These are phyloP conservation scores for Ogataea ganodermae DNA, from an alignment of 805 yeast species.

Conservation along the genomic window DNA sequence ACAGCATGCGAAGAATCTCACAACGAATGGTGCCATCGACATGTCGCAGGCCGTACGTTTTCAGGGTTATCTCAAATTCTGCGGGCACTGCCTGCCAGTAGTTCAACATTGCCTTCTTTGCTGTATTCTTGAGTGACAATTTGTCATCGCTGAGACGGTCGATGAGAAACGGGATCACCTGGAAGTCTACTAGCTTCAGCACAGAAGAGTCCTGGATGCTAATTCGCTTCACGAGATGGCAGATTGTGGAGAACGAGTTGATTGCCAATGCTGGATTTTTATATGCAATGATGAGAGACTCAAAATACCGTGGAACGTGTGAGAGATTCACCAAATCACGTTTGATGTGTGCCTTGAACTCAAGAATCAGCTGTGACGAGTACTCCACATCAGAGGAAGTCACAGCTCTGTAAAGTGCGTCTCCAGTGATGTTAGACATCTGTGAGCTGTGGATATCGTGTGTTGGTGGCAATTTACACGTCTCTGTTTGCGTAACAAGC, in stretches of 20 bases:
- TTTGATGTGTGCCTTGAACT: constrained; percentile 56
- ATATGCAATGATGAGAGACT: constrained; percentile 48
- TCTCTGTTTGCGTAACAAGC: neutral
- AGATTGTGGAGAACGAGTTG: constrained; percentile 51
- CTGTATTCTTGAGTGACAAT: constrained; percentile 40
- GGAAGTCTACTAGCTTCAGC: constrained; percentile 43
- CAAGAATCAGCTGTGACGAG: constrained; percentile 29
- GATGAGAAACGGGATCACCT: constrained; percentile 54
- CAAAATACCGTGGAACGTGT: constrained; percentile 52
- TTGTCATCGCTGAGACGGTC: constrained; percentile 46
- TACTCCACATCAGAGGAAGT: constrained; percentile 20
- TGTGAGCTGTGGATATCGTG: neutral
- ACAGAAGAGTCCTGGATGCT: constrained; percentile 55
- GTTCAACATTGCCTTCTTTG: constrained; percentile 52
- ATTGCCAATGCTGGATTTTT: constrained; percentile 42
- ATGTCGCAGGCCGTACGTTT: constrained; percentile 45
- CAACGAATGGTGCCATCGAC: constrained; percentile 40
- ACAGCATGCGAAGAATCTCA: constrained; percentile 48
- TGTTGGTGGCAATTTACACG: neutral
- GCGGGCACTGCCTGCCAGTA: constrained; percentile 56
- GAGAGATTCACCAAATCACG: constrained; percentile 53
- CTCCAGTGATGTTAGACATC: constrained; percentile 28
- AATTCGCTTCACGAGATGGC: constrained; percentile 59
- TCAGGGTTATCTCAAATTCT: constrained; percentile 48
- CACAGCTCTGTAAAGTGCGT: constrained; percentile 29